These are phyloP conservation scores for Croton setiger DNA, from an alignment of 441 rosid genomes.

Conservation along the genomic window DNA sequence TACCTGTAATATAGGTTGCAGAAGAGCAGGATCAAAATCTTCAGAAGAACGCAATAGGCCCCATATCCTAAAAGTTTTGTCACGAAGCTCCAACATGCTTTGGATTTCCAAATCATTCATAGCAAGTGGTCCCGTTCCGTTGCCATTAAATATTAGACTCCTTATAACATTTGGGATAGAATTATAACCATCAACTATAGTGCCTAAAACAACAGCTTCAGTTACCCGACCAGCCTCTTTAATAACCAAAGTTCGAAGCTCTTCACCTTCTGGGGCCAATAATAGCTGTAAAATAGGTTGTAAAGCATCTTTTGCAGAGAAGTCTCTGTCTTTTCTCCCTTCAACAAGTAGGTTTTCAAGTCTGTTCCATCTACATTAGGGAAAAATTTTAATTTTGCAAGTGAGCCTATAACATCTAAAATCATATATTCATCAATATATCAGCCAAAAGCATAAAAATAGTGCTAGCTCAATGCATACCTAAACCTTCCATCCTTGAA, in stretches of 20 bases:
- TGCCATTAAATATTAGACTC: constrained; percentile 52
- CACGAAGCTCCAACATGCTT: constrained; percentile 67
- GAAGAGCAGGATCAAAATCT: constrained; percentile 74
- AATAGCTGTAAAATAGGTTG: constrained; percentile 86
- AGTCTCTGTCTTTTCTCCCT: constrained; percentile 92
- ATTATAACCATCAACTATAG: constrained; percentile 64
- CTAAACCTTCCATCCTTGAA: constrained; percentile 95
- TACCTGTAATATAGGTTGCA: constrained; percentile 88
- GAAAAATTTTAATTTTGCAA: constrained; percentile 15
- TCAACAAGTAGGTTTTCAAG: constrained; percentile 91
- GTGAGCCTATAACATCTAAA: constrained; percentile 5
- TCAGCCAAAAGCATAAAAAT: constrained; percentile 9
- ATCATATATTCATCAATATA: neutral
- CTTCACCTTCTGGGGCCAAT: constrained; percentile 75
- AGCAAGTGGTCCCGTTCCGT: constrained; percentile 42
- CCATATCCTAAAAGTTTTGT: constrained; percentile 80
- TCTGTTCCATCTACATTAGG: constrained; percentile 73
- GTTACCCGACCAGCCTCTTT: constrained; percentile 81
- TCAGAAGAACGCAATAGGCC: constrained; percentile 62
- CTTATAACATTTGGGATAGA: constrained; percentile 57
- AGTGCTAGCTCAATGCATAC: constrained; percentile 29
- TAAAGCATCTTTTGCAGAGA: constrained; percentile 81
- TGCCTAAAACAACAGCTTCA: constrained; percentile 67
- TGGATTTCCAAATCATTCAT: constrained; percentile 55
- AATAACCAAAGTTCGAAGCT: constrained; percentile 68